Evolutionary conservation across 805 yeast species (phyloP).

Genomic region (Grigorovia jiainica): DNA sequence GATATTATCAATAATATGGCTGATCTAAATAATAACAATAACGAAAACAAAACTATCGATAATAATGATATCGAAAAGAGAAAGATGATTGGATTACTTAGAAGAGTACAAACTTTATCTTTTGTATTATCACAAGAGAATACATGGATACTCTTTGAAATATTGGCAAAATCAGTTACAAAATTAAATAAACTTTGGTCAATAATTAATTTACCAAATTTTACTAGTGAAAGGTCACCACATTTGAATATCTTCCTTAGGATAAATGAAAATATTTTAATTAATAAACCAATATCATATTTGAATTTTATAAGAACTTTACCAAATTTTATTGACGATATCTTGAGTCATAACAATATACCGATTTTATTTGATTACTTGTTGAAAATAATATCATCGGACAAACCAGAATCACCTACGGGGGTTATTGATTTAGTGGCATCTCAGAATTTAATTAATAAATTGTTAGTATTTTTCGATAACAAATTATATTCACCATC

Average conservation of each 20-base stretch:
- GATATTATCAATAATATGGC: conserved; percentile 4
- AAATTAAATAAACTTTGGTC: conserved; percentile 70
- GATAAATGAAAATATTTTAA: conserved; percentile 77
- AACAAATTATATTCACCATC: conserved; percentile 51
- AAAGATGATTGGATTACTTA: not conserved
- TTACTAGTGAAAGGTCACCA: conserved; percentile 58
- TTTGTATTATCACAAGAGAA: conserved; percentile 75
- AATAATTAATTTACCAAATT: conserved; percentile 47
- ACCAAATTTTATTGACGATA: conserved; percentile 55
- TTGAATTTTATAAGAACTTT: conserved; percentile 31
- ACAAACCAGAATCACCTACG: conserved; percentile 78
- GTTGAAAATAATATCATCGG: conserved; percentile 81
- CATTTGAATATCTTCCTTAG: conserved; percentile 78
- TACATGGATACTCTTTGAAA: conserved; percentile 85
- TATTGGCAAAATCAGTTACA: conserved; percentile 63
- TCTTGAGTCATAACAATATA: conserved; percentile 68
- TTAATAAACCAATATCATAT: conserved; percentile 48
- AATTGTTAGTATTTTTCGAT: conserved; percentile 52
- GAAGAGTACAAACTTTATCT: conserved; percentile 29
- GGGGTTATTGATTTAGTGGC: conserved; percentile 75
- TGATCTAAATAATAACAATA: not conserved
- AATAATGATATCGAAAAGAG: no score
- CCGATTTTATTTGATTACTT: conserved; percentile 89
- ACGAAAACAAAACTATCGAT: not conserved
- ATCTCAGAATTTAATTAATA: conserved; percentile 62